These are phyloP conservation scores for Euphorbia pulcherrima DNA, from an alignment of 345 rosid species.

Conservation along the genomic window DNA sequence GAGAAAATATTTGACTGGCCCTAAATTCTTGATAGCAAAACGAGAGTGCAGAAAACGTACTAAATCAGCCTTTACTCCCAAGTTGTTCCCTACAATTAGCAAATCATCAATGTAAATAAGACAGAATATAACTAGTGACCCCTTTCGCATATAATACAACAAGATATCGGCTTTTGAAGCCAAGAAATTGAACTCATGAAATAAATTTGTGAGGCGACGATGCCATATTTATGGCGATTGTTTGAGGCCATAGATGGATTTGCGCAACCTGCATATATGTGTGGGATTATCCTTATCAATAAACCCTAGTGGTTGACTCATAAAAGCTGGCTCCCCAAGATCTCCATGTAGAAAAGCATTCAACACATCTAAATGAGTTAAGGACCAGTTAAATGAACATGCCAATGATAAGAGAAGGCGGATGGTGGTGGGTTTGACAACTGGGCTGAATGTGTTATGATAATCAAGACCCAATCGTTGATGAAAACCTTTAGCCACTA, in stretches of 20 bases:
- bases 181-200: too few species aligned
- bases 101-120: neutral
- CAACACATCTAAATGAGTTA: neutral
- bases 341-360: neutral
- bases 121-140: neutral
- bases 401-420: neutral
- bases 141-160: neutral
- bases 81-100: neutral
- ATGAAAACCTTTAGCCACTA: neutral
- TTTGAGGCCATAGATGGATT: neutral
- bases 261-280: neutral
- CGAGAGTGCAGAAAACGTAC: too few species aligned
- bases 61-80: too few species aligned
- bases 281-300: accelerated
- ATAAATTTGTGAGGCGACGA: too few species aligned
- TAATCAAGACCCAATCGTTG: neutral
- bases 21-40: neutral
- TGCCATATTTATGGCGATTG: neutral
- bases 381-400: neutral
- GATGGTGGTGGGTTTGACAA: neutral
- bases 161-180: neutral
- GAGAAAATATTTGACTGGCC: neutral
- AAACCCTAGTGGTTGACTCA: neutral
- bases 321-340: neutral
- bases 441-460: neutral